Percentiles rank a stretch among this genome's conserved stretches.
Evolutionary conservation across 257 asterid species (phyloP).

Genomic region (Primulina eburnea): DNA sequence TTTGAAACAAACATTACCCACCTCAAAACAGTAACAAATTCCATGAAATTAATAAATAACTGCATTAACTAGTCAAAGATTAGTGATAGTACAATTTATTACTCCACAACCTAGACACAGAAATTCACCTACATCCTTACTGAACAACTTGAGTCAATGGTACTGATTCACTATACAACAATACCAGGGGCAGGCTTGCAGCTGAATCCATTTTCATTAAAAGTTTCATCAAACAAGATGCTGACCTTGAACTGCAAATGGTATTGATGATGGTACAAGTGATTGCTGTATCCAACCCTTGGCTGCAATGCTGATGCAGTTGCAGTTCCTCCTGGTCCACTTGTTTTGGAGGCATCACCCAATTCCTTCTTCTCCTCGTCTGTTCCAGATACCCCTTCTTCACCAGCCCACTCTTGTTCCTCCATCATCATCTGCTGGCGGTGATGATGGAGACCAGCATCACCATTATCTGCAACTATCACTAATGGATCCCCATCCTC

Average conservation of each 20-base stretch:
- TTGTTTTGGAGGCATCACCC: conserved; percentile 54
- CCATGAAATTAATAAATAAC: conserved; percentile 19
- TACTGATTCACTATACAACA: conserved; percentile 36
- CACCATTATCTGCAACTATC: conserved; percentile 68
- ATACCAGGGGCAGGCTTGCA: conserved; percentile 10
- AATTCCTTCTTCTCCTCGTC: conserved; percentile 76
- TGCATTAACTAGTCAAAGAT: conserved; percentile 33
- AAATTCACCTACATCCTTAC: conserved; percentile 27
- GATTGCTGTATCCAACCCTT: conserved; percentile 64
- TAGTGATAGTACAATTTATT: conserved; percentile 42
- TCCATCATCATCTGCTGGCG: conserved; percentile 49
- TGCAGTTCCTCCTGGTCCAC: conserved; percentile 45
- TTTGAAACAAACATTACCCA: not conserved
- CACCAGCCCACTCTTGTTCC: conserved; percentile 72
- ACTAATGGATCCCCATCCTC: conserved; percentile 78
- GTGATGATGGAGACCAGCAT: conserved; percentile 49
- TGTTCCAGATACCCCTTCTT: conserved; percentile 51
- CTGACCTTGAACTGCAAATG: conserved; percentile 99
- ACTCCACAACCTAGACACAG: conserved; percentile 26
- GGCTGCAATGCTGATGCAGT: conserved; percentile 46
- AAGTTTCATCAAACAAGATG: conserved; percentile 67
- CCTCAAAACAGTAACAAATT: conserved; percentile 13
- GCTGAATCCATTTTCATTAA: conserved; percentile 47
- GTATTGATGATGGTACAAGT: conserved; percentile 58
- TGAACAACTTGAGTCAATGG: conserved; percentile 27